Conservation (phyloP, 805 yeast genomes). For the Maudiozyma barnettii region DNA sequence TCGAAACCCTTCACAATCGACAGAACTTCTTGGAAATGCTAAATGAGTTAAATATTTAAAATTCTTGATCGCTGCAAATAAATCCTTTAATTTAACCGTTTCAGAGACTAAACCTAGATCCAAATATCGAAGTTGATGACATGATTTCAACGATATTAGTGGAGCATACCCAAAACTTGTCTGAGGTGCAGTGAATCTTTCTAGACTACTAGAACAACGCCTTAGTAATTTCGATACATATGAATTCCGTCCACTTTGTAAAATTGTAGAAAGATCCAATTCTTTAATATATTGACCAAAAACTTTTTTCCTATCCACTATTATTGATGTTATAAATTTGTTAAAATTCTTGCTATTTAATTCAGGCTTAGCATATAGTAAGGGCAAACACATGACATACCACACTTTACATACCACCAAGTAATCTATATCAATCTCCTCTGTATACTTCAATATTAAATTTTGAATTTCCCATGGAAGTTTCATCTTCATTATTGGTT, state of each 20-base stretch:
- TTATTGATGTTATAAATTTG: constrained; percentile 60
- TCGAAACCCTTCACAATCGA: constrained; percentile 48
- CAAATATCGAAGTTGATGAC: constrained; percentile 51
- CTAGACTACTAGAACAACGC: constrained; percentile 58
- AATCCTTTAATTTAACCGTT: constrained; percentile 71
- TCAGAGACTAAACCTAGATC: constrained; percentile 86
- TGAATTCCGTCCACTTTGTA: constrained; percentile 89
- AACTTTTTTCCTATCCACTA: constrained; percentile 38
- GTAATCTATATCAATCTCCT: constrained; percentile 29
- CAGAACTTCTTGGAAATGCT: constrained; percentile 83
- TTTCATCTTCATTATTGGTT: constrained; percentile 9
- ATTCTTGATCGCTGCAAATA: constrained; percentile 63
- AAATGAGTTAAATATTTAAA: constrained; percentile 58
- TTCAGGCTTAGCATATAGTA: constrained; percentile 54
- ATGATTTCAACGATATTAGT: constrained; percentile 65
- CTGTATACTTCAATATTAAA: constrained; percentile 26
- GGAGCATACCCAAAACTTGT: constrained; percentile 92
- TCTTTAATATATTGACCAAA: constrained; percentile 50
- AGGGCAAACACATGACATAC: constrained; percentile 51
- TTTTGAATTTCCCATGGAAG: constrained; percentile 45
- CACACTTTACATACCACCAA: constrained; percentile 54
- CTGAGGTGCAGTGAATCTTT: constrained; percentile 80
- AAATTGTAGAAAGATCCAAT: constrained; percentile 67
- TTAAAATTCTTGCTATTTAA: constrained; percentile 60
- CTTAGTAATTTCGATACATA: constrained; percentile 74